These are phyloP conservation scores for Xylaria flabelliformis DNA, from an alignment of 495 filamentous ascomycete genomes.

Conservation along the genomic window DNA sequence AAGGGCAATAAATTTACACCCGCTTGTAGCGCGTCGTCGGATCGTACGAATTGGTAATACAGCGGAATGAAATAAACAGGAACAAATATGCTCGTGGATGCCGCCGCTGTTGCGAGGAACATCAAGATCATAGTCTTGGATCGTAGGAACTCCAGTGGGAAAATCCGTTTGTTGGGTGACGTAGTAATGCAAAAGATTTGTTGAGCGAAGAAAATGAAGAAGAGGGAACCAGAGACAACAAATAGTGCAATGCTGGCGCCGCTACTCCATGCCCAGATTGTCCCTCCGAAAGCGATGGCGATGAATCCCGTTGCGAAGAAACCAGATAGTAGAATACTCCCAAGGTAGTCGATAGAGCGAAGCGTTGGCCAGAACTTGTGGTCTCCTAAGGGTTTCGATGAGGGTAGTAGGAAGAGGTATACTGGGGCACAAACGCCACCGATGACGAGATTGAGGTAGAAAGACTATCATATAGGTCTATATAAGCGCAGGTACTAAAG, in stretches of 20 bases:
- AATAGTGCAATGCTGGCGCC: slow-evolving; percentile 57
- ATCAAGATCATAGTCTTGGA: slow-evolving; percentile 1
- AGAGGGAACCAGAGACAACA: slow-evolving; percentile 53
- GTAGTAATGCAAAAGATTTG: slow-evolving; percentile 58
- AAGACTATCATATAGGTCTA: not conserved
- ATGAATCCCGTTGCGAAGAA: slow-evolving; percentile 48
- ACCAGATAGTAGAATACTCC: slow-evolving; percentile 46
- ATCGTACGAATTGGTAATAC: slow-evolving; percentile 43
- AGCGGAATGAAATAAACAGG: slow-evolving; percentile 57
- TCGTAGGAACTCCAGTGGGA: slow-evolving; percentile 53
- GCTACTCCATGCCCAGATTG: slow-evolving; percentile 54
- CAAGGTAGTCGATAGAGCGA: slow-evolving; percentile 49
- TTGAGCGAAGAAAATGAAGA: slow-evolving; percentile 55
- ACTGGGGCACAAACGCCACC: slow-evolving; percentile 59
- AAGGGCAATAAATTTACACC: not conserved
- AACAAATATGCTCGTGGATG: slow-evolving; percentile 39
- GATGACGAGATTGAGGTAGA: slow-evolving; percentile 37
- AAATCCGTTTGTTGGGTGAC: slow-evolving; percentile 50
- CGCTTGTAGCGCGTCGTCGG: not conserved
- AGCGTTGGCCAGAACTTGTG: slow-evolving; percentile 38
- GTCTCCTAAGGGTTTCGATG: slow-evolving; percentile 48
- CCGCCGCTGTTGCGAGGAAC: slow-evolving; percentile 18
- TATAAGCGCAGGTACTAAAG: not conserved
- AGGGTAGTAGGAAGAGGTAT: slow-evolving; percentile 60
- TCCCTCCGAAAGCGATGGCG: slow-evolving; percentile 56